Conservation (phyloP, 331 rosid genomes). For the Ulmus americana region DNA sequence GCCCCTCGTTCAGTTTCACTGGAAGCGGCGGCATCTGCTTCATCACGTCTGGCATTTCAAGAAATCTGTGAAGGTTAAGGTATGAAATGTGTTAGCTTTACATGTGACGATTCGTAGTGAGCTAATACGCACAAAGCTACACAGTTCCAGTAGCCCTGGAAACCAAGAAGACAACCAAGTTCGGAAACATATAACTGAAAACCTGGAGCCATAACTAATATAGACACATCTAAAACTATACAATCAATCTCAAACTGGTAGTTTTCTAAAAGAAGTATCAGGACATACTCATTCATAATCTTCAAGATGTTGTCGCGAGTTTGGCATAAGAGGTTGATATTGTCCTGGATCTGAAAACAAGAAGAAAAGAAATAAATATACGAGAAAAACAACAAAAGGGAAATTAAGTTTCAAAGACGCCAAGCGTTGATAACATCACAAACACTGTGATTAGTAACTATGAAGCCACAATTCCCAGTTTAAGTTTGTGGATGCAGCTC, state of each 20-base stretch:
- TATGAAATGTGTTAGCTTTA: neutral
- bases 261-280: constrained; percentile 2
- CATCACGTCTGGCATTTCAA: constrained; percentile 78
- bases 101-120: neutral
- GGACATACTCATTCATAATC: constrained; percentile 79
- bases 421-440: neutral
- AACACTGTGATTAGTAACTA: neutral
- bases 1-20: constrained; percentile 83
- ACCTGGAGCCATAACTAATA: neutral
- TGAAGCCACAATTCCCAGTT: neutral
- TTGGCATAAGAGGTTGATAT: constrained; percentile 76
- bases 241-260: neutral
- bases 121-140: neutral
- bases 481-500: neutral
- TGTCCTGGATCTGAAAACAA: constrained; percentile 67
- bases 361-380: neutral
- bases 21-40: constrained; percentile 97
- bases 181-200: too few species aligned
- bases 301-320: constrained; percentile 71
- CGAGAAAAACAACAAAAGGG: neutral
- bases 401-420: constrained; percentile 14
- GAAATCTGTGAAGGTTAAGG: constrained; percentile 36
- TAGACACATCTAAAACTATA: neutral
- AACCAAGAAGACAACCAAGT: neutral
- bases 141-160: neutral